These are phyloP conservation scores for Ustulina deusta DNA, from an alignment of 2,329 filamentous ascomycete genomes.

Conservation along the genomic window DNA sequence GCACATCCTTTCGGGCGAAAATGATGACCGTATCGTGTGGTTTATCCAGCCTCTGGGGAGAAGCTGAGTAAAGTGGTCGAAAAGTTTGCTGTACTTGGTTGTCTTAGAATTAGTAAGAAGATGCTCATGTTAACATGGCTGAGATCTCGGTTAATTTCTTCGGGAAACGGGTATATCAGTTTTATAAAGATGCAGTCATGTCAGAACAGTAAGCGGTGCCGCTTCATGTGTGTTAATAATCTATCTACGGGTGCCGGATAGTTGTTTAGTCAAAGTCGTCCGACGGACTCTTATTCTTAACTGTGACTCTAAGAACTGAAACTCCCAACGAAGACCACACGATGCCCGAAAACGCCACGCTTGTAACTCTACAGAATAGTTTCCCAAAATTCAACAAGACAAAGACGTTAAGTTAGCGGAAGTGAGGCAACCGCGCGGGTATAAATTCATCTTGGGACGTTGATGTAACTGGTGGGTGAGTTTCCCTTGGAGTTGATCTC, in stretches of 20 bases:
- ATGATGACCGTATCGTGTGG: neutral
- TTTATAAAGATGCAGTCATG: neutral
- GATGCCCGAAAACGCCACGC: conserved; percentile 38
- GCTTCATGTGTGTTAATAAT: neutral
- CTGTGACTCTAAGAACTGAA: neutral
- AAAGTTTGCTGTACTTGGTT: neutral
- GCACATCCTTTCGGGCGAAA: no score
- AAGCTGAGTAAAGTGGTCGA: neutral
- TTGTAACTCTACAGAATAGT: conserved; percentile 36
- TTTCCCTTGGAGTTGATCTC: conserved; percentile 27
- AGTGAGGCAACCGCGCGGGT: conserved; percentile 69
- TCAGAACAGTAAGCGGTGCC: neutral
- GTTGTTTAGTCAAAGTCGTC: conserved; percentile 10
- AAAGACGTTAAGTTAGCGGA: conserved; percentile 54
- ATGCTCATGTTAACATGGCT: neutral
- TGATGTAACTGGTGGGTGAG: conserved; percentile 27
- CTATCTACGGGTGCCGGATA: neutral
- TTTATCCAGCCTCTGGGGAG: neutral
- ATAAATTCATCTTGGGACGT: conserved; percentile 58
- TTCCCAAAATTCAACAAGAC: conserved; percentile 29
- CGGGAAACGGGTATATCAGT: neutral
- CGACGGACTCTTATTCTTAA: conserved; percentile 21
- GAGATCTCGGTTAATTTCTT: neutral
- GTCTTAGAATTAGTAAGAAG: neutral
- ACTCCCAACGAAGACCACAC: conserved; percentile 17